Conservation (phyloP, 1,139 yeast species). For the Diutina rugosa region DNA sequence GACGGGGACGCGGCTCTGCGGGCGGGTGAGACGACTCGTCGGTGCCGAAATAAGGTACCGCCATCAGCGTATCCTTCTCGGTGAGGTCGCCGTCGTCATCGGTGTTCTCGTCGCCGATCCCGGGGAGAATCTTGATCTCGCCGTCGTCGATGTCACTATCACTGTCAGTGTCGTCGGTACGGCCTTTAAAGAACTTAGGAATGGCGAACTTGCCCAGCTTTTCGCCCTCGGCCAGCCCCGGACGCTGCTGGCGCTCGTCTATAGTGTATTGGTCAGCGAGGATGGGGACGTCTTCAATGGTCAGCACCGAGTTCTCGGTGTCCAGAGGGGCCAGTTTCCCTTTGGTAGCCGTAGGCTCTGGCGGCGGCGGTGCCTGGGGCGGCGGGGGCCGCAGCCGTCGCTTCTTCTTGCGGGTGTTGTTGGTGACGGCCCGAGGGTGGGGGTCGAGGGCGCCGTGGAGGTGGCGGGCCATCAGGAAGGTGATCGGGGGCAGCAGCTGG, state of each 20-base stretch:
- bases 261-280: background rate
- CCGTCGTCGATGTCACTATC: constrained; percentile 1
- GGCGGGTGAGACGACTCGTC: background rate
- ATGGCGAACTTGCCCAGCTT: background rate
- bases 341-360: background rate
- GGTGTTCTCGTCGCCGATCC: background rate
- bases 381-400: background rate
- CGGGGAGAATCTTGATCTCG: background rate
- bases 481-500: background rate
- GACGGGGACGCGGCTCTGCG: background rate
- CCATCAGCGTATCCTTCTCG: background rate
- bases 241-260: background rate
- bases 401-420: background rate
- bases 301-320: background rate
- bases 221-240: background rate
- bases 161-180: background rate
- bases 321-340: background rate
- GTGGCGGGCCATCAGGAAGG: background rate
- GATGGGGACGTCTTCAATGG: background rate
- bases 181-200: background rate
- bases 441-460: background rate
- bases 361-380: background rate
- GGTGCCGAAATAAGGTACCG: background rate
- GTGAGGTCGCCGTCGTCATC: background rate
- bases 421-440: background rate